Evolutionary conservation across 768 basidiomycete genomes (phyloP), one percentile per base, ranked within the genome.

Genomic region (Kwoniella europaea): DNA sequence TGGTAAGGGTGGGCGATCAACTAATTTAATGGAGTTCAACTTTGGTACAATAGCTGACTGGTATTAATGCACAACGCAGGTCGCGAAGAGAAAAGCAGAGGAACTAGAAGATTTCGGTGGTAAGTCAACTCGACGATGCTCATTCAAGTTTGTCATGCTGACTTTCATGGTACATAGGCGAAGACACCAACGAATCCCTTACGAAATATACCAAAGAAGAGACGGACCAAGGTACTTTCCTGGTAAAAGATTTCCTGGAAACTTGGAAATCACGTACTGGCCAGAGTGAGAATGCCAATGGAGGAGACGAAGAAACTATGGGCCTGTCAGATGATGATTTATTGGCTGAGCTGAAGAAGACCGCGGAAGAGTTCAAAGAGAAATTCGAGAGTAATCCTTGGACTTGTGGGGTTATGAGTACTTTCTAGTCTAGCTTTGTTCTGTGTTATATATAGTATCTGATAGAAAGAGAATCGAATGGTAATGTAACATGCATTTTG

Each of bases 71-170:
- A 15, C 53, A 53, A 50, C 43, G 22, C 79, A 93, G 93, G 88
- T 93, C 57, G 95, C 92, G n/a, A 91, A 91, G 84, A 87, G 90
- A 27, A 97, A 95, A 79, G 94, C 94, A 0, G 92, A 94, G 69
- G 93, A 95, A 74, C 85, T 97, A 43, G 92, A 94, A 83, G 91
- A 94, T 79, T 93, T 94, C 83, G 89, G 87, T 7, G 86, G 87
- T 80, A 83, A 55, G 88, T 86, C 71, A 62, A 7, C 5, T 20
- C 10, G 5, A 16, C 46, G 20, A 13, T 50, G 35, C 35, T 35
- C 35, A 7, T 6, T 7, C 6, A 35, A 35, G 4, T 35, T 7
- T 35, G 35, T 7, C 35, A 41, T 54, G 16, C 22, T 63, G 18
- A 56, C 54, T 3, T 35, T n/a, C 0, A 35, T 56, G n/a, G 29